Evolutionary conservation across 2,329 filamentous ascomycete species (phyloP).

Genomic region (Epichloe scottii): DNA sequence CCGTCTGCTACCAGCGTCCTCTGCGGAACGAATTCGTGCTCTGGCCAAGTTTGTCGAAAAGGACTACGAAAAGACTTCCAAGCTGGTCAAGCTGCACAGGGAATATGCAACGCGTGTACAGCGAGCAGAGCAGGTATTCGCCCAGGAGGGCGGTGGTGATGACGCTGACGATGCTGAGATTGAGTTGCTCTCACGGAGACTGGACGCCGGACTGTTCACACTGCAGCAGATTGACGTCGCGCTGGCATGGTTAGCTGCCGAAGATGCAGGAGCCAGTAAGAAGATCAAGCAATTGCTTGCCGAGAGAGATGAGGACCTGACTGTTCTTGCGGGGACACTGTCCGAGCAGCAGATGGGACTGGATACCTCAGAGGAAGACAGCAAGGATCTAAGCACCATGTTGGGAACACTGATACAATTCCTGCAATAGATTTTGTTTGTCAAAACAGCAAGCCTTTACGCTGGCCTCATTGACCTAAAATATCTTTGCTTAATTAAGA

Average conservation of each 20-base stretch:
- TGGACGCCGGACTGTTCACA: constrained; percentile 76
- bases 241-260: constrained; percentile 81
- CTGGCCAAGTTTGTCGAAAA: constrained; percentile 95
- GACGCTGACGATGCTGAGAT: constrained; percentile 42
- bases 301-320: constrained; percentile 54
- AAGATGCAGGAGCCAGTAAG: constrained; percentile 63
- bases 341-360: constrained; percentile 43
- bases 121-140: constrained; percentile 35
- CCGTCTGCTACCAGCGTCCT: constrained; percentile 64
- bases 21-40: constrained; percentile 64
- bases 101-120: constrained; percentile 58
- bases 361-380: constrained; percentile 44
- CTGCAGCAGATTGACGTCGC: constrained; percentile 76
- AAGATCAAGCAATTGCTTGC: constrained; percentile 52
- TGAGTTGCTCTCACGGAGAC: constrained; percentile 60
- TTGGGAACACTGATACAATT: constrained; percentile 39
- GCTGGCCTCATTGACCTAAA: no score
- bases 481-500: no score
- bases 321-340: constrained; percentile 52
- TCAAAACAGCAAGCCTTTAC: not conserved
- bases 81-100: constrained; percentile 56
- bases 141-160: constrained; percentile 9
- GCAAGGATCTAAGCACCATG: constrained; percentile 45
- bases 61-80: constrained; percentile 73
- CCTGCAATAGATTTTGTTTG: constrained; percentile 20